These are phyloP conservation scores for Golubevia pallescens DNA, from an alignment of 1,284 basidiomycete genomes.

Conservation along the genomic window DNA sequence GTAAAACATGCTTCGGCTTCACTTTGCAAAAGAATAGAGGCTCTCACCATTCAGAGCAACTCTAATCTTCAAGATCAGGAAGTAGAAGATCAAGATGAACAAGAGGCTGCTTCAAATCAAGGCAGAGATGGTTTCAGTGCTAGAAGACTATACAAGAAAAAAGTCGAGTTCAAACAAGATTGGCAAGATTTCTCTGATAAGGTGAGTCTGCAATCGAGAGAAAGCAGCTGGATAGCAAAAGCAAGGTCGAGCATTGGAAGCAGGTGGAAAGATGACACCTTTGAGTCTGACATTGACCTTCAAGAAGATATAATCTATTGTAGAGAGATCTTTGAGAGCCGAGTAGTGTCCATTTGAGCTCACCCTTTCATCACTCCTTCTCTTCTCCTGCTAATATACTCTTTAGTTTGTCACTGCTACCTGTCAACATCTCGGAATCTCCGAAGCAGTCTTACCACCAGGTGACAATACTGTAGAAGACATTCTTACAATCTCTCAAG, in stretches of 20 bases:
- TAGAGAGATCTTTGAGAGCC: not conserved
- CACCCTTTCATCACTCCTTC: not conserved
- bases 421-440: conserved; percentile 51
- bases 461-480: conserved; percentile 35
- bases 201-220: not conserved
- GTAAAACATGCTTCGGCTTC: conserved; percentile 36
- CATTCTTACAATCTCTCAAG: conserved; percentile 20
- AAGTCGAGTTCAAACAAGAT: not conserved
- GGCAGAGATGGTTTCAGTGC: not conserved
- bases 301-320: conserved; percentile 6
- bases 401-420: conserved; percentile 45
- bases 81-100: conserved; percentile 3
- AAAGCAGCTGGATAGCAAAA: not conserved
- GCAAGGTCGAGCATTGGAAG: no score
- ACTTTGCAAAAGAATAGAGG: conserved; percentile 22
- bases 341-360: not conserved
- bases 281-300: no score
- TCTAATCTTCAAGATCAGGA: conserved; percentile 2
- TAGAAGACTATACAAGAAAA: not conserved
- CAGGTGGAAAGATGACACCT: no score
- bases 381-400: not conserved
- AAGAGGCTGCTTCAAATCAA: not conserved
- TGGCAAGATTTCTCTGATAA: not conserved
- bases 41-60: conserved; percentile 5
- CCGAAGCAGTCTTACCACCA: conserved; percentile 31